These are phyloP conservation scores for Amanita rubescens DNA, from an alignment of 768 basidiomycete species.

Conservation along the genomic window DNA sequence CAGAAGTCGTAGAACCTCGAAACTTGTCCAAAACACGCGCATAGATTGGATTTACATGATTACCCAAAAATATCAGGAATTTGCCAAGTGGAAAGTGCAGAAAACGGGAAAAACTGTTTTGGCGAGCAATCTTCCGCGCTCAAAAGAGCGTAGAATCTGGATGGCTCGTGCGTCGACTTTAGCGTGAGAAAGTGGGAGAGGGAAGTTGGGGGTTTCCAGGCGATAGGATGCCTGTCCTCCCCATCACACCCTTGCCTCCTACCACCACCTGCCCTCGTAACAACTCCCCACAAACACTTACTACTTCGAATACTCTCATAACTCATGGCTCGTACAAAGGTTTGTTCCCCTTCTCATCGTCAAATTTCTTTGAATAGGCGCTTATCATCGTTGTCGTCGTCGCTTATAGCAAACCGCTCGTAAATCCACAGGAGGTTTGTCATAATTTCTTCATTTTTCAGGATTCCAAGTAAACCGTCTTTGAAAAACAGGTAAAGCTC, in stretches of 20 bases:
- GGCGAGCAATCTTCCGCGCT: slow-evolving; percentile 40
- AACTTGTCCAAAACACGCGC: slow-evolving; percentile 2
- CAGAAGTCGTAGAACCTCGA: neutral
- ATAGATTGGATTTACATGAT: neutral
- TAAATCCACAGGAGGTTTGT: slow-evolving; percentile 94
- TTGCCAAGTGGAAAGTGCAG: slow-evolving; percentile 9
- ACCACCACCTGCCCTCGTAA: slow-evolving; percentile 27
- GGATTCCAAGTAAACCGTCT: slow-evolving; percentile 16
- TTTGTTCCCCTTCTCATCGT: slow-evolving; percentile 21
- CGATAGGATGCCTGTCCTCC: slow-evolving; percentile 23
- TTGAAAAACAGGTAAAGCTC: slow-evolving; percentile 64
- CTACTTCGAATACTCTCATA: slow-evolving; percentile 15
- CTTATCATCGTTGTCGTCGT: slow-evolving; percentile 18
- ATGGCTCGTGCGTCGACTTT: slow-evolving; percentile 42
- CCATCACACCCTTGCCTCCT: slow-evolving; percentile 29
- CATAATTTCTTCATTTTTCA: slow-evolving; percentile 14
- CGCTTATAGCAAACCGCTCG: slow-evolving; percentile 86
- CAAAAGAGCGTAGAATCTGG: slow-evolving; percentile 39
- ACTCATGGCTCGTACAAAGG: slow-evolving; percentile 86
- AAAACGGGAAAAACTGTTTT: slow-evolving; percentile 26
- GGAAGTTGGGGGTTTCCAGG: slow-evolving; percentile 30
- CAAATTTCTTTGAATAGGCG: slow-evolving; percentile 19
- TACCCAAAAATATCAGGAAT: slow-evolving; percentile 16
- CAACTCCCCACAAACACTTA: slow-evolving; percentile 12
- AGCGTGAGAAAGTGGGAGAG: slow-evolving; percentile 41